Evolutionary conservation across 2,329 filamentous ascomycete species (phyloP).

Genomic region (Microsporum ferrugineum): DNA sequence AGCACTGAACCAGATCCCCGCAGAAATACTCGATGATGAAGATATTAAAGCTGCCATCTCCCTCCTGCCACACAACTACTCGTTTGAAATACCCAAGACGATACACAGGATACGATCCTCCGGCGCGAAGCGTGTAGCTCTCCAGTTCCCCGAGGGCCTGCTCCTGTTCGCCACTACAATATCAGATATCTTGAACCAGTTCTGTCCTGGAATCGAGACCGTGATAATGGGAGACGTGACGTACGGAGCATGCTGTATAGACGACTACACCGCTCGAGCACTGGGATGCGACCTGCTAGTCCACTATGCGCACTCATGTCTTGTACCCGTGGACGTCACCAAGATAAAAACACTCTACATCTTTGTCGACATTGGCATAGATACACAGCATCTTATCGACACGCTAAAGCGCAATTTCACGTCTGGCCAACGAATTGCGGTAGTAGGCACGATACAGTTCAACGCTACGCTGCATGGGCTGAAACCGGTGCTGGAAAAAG

Average conservation of each 20-base stretch:
- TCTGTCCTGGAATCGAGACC: conserved; percentile 83
- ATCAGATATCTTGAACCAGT: conserved; percentile 87
- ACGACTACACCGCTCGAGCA: conserved; percentile 91
- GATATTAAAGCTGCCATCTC: conserved; percentile 79
- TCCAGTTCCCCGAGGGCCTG: conserved; percentile 96
- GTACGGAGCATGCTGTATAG: conserved; percentile 96
- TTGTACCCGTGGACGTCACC: conserved; percentile 92
- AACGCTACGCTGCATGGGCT: conserved; percentile 92
- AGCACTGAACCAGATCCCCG: conserved; percentile 81
- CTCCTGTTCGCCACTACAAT: conserved; percentile 94
- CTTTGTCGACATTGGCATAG: conserved; percentile 96
- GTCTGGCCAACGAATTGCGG: conserved; percentile 71
- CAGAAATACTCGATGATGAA: conserved; percentile 71
- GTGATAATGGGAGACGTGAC: conserved; percentile 99
- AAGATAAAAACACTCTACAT: conserved; percentile 96
- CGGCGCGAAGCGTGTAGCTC: conserved; percentile 67
- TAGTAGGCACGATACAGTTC: conserved; percentile 97
- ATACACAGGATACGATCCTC: conserved; percentile 82
- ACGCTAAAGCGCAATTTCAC: conserved; percentile 83
- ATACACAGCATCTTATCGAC: conserved; percentile 72
- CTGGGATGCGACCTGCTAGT: conserved; percentile 89
- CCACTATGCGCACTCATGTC: conserved; percentile 92
- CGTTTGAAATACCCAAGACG: conserved; percentile 96
- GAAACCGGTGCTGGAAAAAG: conserved; percentile 61
- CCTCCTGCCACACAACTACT: conserved; percentile 89